phyloP scores from a whole-genome alignment of 192 early-diverging fungal species.

The Backusella westeae region DNA sequence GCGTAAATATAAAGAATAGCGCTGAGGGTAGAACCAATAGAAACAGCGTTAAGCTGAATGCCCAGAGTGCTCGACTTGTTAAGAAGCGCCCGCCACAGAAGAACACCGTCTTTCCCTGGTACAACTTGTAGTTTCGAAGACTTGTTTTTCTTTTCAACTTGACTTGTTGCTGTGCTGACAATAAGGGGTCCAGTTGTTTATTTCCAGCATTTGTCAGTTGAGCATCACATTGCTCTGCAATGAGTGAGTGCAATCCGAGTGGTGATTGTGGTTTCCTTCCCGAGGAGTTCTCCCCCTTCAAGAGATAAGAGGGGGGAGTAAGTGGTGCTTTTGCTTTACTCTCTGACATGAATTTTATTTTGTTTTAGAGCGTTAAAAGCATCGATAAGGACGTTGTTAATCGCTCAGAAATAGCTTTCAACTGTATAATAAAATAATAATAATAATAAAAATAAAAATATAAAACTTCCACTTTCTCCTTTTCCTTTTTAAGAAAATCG shows the following conservation, averaged over 20 bases:
- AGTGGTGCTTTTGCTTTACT: not conserved
- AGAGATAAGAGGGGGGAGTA: not conserved
- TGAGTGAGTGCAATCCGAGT: not conserved
- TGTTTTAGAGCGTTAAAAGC: not conserved
- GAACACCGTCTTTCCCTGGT: constrained; percentile 54
- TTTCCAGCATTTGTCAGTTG: not conserved
- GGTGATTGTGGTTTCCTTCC: not conserved
- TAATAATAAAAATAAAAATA: not conserved
- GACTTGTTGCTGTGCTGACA: not conserved
- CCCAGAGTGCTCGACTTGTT: constrained; percentile 55
- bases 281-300: not conserved
- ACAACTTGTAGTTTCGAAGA: constrained; percentile 42
- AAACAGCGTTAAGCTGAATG: constrained; percentile 41
- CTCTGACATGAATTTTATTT: not conserved
- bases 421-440: not conserved
- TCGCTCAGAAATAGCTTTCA: not conserved
- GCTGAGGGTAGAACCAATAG: constrained; percentile 44
- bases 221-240: not conserved
- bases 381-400: not conserved
- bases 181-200: not conserved
- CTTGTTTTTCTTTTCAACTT: not conserved
- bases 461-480: not conserved
- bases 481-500: constrained; percentile 2
- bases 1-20: constrained; percentile 49
- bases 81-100: constrained; percentile 57